Percentiles rank a stretch among this genome's conserved stretches.
Conservation (phyloP, 305 asterid genomes). For the Nicotiana rustica region DNA sequence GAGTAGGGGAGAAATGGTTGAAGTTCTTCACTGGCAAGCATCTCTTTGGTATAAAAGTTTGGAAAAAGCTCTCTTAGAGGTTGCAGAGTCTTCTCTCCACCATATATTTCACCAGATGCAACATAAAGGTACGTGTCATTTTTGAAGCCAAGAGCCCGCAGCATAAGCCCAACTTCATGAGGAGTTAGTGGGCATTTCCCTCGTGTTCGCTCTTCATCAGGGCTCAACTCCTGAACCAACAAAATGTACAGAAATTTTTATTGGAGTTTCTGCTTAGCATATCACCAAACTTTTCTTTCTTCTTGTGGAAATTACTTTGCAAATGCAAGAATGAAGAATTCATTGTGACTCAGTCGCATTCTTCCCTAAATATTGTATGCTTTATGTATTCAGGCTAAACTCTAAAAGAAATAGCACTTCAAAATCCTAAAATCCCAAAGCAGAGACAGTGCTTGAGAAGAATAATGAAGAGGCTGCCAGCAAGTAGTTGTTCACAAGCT, state of each 20-base stretch:
- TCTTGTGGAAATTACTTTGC: neutral
- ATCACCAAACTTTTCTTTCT: neutral
- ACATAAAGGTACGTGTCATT: constrained; percentile 84
- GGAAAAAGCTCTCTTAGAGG: constrained; percentile 97
- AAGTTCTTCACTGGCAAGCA: constrained; percentile 83
- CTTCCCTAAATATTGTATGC: constrained; percentile 13
- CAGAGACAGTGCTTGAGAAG: constrained; percentile 5
- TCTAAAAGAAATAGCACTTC: neutral
- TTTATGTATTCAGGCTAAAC: constrained; percentile 4
- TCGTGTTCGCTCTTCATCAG: constrained; percentile 93
- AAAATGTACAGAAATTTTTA: constrained; percentile 23
- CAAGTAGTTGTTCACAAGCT: neutral
- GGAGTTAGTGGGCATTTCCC: constrained; percentile 99
- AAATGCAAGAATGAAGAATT: constrained; percentile 5
- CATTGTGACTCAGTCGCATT: neutral
- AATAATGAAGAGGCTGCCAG: constrained; percentile 21
- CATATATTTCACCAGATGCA: constrained; percentile 99
- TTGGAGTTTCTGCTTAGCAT: neutral
- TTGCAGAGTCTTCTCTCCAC: constrained; percentile 96
- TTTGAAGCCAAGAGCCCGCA: constrained; percentile 93
- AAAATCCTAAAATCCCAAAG: neutral
- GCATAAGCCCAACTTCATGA: constrained; percentile 94
- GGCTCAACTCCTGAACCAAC: constrained; percentile 76
- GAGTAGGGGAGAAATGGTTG: constrained; percentile 80
- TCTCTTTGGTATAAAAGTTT: constrained; percentile 92